Percentiles rank a stretch among this genome's conserved stretches.
phyloP scores from a whole-genome alignment of 306 rosid genomes.

The Malus sieversii region DNA sequence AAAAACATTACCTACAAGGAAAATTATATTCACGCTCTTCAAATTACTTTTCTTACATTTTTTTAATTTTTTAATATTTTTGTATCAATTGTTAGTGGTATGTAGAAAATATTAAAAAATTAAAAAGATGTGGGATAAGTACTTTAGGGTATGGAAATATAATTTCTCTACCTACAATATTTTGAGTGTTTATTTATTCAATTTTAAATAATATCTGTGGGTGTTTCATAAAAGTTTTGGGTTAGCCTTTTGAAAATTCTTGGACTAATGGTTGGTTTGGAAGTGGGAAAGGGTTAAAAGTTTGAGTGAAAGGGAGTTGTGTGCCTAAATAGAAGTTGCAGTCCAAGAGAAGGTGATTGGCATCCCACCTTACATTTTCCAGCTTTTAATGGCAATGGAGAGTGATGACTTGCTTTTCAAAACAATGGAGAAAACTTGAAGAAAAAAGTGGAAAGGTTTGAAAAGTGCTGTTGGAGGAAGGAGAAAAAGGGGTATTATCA shows the following conservation, averaged over 20 bases:
- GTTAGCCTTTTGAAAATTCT: not conserved
- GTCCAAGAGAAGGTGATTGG: not conserved
- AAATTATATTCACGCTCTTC: too few species aligned
- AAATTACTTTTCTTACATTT: too few species aligned
- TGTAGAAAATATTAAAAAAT: too few species aligned
- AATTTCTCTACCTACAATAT: not conserved
- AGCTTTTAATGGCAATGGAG: constrained; percentile 20
- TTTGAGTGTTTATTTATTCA: not conserved
- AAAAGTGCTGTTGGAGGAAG: not conserved
- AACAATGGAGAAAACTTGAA: constrained; percentile 6
- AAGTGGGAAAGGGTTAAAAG: constrained; percentile 12
- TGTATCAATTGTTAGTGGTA: too few species aligned
- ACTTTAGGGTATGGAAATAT: too few species aligned
- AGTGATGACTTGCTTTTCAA: constrained; percentile 23
- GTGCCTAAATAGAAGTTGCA: constrained; percentile 18
- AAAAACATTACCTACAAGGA: not conserved
- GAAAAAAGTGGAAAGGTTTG: not conserved
- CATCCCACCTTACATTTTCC: constrained; percentile 2
- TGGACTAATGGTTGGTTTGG: constrained; percentile 8
- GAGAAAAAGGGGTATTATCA: not conserved
- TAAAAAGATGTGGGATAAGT: fast-evolving
- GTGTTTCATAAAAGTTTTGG: constrained; percentile 3
- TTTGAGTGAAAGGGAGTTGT: constrained; percentile 1
- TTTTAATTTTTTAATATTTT: too few species aligned
- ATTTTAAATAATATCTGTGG: not conserved